These are phyloP conservation scores for Trypanosoma lewisi DNA, from an alignment of 208 protist species.

Conservation along the genomic window DNA sequence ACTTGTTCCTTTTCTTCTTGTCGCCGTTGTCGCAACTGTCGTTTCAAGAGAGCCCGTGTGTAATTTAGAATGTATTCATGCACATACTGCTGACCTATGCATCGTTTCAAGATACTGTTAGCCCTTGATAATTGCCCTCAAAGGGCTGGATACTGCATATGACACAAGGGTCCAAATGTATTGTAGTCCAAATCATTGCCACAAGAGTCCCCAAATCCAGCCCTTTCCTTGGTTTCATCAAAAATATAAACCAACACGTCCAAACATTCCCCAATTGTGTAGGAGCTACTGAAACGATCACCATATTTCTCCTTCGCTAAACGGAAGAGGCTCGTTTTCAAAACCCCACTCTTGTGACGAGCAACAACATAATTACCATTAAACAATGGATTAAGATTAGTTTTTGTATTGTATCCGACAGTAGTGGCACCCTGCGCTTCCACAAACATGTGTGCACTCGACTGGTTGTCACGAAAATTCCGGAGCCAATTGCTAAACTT, in stretches of 20 bases:
- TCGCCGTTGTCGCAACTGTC: conserved; percentile 26
- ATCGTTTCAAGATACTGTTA: conserved; percentile 62
- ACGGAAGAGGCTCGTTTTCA: conserved; percentile 30
- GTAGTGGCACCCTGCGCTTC: conserved; percentile 46
- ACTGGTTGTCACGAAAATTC: conserved; percentile 27
- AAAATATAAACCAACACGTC: conserved; percentile 38
- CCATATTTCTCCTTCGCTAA: conserved; percentile 47
- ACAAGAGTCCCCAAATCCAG: conserved; percentile 31
- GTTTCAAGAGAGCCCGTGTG: conserved; percentile 30
- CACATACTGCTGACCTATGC: conserved; percentile 48
- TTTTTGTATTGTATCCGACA: conserved; percentile 33
- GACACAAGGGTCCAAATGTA: conserved; percentile 56
- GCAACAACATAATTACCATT: conserved; percentile 9
- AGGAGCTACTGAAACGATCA: conserved; percentile 30
- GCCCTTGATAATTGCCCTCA: conserved; percentile 49
- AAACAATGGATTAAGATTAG: conserved; percentile 39
- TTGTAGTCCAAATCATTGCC: conserved; percentile 39
- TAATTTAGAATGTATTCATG: conserved; percentile 64
- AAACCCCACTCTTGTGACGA: background rate
- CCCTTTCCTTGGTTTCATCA: conserved; percentile 2
- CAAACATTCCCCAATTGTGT: conserved; percentile 41
- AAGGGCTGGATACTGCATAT: conserved; percentile 43
- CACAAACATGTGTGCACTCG: conserved; percentile 30
- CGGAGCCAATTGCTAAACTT: conserved; percentile 44
- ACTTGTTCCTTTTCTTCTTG: conserved; percentile 3